Percentiles rank a stretch among this genome's conserved stretches.
phyloP scores from a whole-genome alignment of 2,329 filamentous ascomycete species.

The Pseudogymnoascus sp. region DNA sequence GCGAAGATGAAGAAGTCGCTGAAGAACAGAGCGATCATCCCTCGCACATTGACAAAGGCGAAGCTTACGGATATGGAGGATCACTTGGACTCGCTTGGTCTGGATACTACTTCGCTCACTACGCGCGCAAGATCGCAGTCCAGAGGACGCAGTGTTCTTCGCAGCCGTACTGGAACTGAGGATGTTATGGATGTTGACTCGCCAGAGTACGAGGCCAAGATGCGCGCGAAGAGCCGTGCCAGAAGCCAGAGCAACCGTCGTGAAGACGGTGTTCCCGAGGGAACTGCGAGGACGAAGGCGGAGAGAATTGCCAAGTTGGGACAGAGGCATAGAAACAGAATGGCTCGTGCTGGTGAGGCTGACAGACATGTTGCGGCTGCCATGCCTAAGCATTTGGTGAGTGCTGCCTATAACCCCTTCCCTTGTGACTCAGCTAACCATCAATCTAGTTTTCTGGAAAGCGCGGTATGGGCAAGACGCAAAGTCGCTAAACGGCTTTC shows the following conservation, averaged over 20 bases:
- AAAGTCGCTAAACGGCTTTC: conserved; percentile 49
- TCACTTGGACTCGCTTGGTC: conserved; percentile 75
- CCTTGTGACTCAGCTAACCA: conserved; percentile 27
- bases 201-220: conserved; percentile 47
- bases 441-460: conserved; percentile 69
- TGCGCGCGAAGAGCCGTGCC: conserved; percentile 67
- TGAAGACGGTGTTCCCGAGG: conserved; percentile 69
- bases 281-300: conserved; percentile 63
- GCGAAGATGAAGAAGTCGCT: conserved; percentile 91
- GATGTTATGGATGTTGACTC: conserved; percentile 71
- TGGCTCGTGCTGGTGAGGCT: conserved; percentile 93
- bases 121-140: conserved; percentile 63
- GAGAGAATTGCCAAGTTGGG: conserved; percentile 80
- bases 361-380: conserved; percentile 81
- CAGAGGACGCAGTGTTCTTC: conserved; percentile 64
- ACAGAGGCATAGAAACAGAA: conserved; percentile 98
- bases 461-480: conserved; percentile 85
- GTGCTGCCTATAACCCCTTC: conserved; percentile 30
- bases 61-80: conserved; percentile 81
- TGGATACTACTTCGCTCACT: conserved; percentile 70
- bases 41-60: conserved; percentile 72
- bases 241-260: conserved; percentile 63
- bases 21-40: conserved; percentile 94
- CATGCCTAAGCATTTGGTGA: conserved; percentile 84
- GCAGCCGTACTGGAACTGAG: conserved; percentile 55